Evolutionary conservation across 2,329 filamentous ascomycete species (phyloP), one percentile per base, ranked within the genome.

Genomic region (Zasmidium citrigriseum): DNA sequence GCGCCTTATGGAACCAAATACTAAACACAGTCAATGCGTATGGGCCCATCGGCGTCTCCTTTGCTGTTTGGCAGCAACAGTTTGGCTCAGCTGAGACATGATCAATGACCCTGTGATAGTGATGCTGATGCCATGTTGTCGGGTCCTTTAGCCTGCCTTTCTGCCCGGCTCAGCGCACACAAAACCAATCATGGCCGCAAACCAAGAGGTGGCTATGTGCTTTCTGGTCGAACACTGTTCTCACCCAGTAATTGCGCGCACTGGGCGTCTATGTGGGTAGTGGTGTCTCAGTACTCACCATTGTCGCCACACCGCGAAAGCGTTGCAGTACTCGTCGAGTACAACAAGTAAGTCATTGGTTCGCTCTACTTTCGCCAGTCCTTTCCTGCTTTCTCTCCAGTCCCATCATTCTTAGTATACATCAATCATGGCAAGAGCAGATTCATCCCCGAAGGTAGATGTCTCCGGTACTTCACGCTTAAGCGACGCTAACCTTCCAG

Each of bases 401-500:
- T 41, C 34, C 14, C 34, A 41, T 41, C 34, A 16, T 41, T n/a
- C 34, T 10, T n/a, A 16, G 18, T n/a, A 16, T 41, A 29, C 14
- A 41, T 11, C 34, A 41, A 41, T n/a, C 4, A 41, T 41, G 34
- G 34, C 34, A 41, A 14, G 45, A 12, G 20, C 45, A 47, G 45
- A 47, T 20, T 22, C 50, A 44, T 21, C 34, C 12, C 51, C 51
- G 45, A 53, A 41, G 14, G 29, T 53, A 10, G 34, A 9, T 11
- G 5, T 41, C 11, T n/a, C 11, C 7, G 10, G 3, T 14, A 29
- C 23, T 12, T 34, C 48, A 20, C 25, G 25, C 12, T 3, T 38
- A 34, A 4, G 16, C 16, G 9, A n/a, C 3, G n/a, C 46, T 59
- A 24, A 55, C 47, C 14, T 20, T 27, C 47, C 38, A 60, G 57